Evolutionary conservation across 345 rosid species (phyloP).

Genomic region (Hibiscus mutabilis): DNA sequence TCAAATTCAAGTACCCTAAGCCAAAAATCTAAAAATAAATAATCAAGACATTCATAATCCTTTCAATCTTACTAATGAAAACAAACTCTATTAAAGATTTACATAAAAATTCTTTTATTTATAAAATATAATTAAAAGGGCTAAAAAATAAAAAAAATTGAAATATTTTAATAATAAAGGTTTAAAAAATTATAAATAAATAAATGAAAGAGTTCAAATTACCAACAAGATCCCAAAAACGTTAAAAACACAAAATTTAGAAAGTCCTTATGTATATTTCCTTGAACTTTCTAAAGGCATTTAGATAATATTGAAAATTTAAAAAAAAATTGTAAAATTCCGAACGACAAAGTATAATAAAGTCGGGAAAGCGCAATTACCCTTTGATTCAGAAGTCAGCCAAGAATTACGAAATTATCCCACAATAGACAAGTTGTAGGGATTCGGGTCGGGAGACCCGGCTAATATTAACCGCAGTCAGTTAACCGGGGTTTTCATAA

Average conservation of each 20-base stretch:
- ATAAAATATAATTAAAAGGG: too few relatives aligned
- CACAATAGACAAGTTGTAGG: neutral
- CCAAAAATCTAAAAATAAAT: too few relatives aligned
- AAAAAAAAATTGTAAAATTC: too few relatives aligned
- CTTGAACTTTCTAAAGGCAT: neutral
- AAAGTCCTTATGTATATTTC: neutral
- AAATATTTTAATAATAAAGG: neutral
- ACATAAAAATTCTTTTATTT: too few relatives aligned
- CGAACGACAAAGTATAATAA: neutral
- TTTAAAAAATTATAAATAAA: neutral
- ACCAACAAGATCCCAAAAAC: neutral
- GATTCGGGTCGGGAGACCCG: neutral
- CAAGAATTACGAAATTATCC: neutral
- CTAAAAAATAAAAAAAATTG: too few relatives aligned
- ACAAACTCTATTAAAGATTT: too few relatives aligned
- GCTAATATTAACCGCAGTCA: constrained; percentile 16
- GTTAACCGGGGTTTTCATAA: neutral
- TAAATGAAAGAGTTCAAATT: neutral
- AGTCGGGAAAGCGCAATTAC: neutral
- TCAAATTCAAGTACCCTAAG: too few relatives aligned
- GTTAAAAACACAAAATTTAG: neutral
- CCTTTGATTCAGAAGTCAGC: neutral
- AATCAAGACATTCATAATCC: too few relatives aligned
- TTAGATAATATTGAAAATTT: neutral
- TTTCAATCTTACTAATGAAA: too few relatives aligned